Percentiles rank a stretch among this genome's conserved stretches.
Evolutionary conservation across 768 basidiomycete species (phyloP).

Genomic region (Galerina sulciceps): DNA sequence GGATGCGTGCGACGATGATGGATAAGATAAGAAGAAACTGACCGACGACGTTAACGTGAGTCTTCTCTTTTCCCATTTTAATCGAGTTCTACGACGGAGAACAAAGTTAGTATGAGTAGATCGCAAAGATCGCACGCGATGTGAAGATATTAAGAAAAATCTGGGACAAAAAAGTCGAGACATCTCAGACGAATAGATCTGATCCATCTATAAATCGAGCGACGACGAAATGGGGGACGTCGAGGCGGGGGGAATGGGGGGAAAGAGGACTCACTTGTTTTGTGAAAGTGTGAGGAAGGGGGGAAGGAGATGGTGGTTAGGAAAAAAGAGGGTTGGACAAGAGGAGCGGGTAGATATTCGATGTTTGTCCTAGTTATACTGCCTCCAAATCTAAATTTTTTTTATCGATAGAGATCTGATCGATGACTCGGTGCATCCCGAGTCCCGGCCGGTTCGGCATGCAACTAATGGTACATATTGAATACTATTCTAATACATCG

Average conservation of each 20-base stretch:
- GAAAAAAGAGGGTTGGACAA: conserved; percentile 40
- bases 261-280: conserved; percentile 44
- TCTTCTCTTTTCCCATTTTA: conserved; percentile 97
- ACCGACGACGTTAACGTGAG: conserved; percentile 98
- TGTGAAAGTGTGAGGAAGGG: conserved; percentile 30
- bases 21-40: conserved; percentile 36
- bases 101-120: conserved; percentile 29
- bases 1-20: conserved; percentile 16
- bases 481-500: too few relatives aligned
- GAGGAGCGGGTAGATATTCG: conserved; percentile 31
- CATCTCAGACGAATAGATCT: conserved; percentile 27
- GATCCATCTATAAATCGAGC: conserved; percentile 30
- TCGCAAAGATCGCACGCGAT: conserved; percentile 30
- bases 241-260: conserved; percentile 6
- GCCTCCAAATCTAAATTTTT: conserved; percentile 50
- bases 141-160: conserved; percentile 9
- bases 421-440: conserved; percentile 42
- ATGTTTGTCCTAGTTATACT: conserved; percentile 68
- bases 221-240: conserved; percentile 11
- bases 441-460: conserved; percentile 6
- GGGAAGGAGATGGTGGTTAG: conserved; percentile 53
- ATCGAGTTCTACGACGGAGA: conserved; percentile 46
- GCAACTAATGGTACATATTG: too few relatives aligned
- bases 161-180: conserved; percentile 18
- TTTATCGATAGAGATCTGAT: conserved; percentile 66